Conservation (phyloP, 2,329 filamentous ascomycete species). For the Hymenoscyphus repandus region DNA sequence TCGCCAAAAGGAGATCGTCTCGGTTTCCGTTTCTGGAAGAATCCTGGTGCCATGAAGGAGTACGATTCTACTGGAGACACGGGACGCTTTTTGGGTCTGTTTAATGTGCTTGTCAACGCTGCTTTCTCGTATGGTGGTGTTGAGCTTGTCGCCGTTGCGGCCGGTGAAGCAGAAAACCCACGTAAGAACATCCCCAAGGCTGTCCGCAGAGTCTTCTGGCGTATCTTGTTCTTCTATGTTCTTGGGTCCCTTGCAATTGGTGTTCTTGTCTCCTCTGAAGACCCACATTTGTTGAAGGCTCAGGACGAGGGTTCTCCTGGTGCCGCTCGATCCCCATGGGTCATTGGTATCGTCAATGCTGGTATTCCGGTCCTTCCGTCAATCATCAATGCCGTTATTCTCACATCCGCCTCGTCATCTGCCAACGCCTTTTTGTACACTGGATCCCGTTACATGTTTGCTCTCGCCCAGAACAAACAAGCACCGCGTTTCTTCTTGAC, state of each 20-base stretch:
- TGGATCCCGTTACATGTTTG: slow-evolving; percentile 25
- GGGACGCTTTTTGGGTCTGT: slow-evolving; percentile 52
- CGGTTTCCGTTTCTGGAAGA: slow-evolving; percentile 64
- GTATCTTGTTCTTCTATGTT: slow-evolving; percentile 58
- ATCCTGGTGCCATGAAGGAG: slow-evolving; percentile 29
- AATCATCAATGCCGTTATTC: slow-evolving; percentile 71
- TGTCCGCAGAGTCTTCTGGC: slow-evolving; percentile 53
- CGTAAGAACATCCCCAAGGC: slow-evolving; percentile 61
- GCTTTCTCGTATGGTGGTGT: slow-evolving; percentile 43
- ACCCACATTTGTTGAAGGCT: slow-evolving; percentile 16
- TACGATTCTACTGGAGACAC: slow-evolving; percentile 44
- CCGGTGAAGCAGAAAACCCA: slow-evolving; percentile 60
- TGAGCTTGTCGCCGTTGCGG: slow-evolving; percentile 50
- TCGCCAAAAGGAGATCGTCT: slow-evolving; percentile 51
- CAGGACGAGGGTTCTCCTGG: slow-evolving; percentile 37
- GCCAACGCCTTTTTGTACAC: slow-evolving; percentile 34
- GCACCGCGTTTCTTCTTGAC: slow-evolving; percentile 53
- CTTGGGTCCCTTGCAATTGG: slow-evolving; percentile 46
- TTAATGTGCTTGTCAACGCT: slow-evolving; percentile 39
- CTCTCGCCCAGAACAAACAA: slow-evolving; percentile 56
- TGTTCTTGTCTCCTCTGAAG: slow-evolving; percentile 36
- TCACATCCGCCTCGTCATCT: slow-evolving; percentile 65
- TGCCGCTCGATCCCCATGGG: slow-evolving; percentile 56
- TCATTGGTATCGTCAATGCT: slow-evolving; percentile 65
- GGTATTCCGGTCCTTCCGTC: slow-evolving; percentile 63